A percentile compares a stretch with the other conserved stretches of the same genome.
phyloP scores from a whole-genome alignment of 2,329 filamentous ascomycete species.

The Colletotrichum siamense region DNA sequence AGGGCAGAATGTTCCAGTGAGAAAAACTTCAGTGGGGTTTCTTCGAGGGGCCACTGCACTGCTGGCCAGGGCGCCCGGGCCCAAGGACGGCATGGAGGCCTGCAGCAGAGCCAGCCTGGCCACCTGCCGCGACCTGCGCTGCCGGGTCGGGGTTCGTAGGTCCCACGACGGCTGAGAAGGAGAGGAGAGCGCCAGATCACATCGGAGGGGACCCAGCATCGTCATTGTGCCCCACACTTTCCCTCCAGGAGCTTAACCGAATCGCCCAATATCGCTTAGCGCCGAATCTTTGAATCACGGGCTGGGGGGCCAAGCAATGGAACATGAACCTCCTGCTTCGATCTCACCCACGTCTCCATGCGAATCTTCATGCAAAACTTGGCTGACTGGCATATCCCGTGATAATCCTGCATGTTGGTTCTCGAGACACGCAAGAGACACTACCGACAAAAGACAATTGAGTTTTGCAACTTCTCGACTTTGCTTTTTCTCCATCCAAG shows the following conservation, averaged over 20 bases:
- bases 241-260: constrained; percentile 1
- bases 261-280: background rate
- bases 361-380: background rate
- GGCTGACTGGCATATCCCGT: background rate
- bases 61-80: background rate
- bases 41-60: background rate
- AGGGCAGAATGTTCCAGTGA: background rate
- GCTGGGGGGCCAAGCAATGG: background rate
- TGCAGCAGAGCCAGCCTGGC: background rate
- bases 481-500: background rate
- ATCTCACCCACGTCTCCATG: background rate
- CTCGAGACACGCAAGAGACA: background rate
- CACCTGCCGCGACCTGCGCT: background rate
- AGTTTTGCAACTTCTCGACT: background rate
- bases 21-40: background rate
- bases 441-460: background rate
- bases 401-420: background rate
- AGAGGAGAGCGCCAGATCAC: background rate
- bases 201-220: background rate
- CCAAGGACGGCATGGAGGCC: background rate
- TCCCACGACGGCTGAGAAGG: background rate
- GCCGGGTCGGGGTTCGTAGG: background rate
- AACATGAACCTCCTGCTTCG: constrained; percentile 1
- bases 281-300: background rate
- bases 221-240: background rate